A percentile compares a stretch with the other conserved stretches of the same genome.
Conservation (phyloP, 2,329 filamentous ascomycete genomes). For the Magnaporthiopsis rhizophila region DNA sequence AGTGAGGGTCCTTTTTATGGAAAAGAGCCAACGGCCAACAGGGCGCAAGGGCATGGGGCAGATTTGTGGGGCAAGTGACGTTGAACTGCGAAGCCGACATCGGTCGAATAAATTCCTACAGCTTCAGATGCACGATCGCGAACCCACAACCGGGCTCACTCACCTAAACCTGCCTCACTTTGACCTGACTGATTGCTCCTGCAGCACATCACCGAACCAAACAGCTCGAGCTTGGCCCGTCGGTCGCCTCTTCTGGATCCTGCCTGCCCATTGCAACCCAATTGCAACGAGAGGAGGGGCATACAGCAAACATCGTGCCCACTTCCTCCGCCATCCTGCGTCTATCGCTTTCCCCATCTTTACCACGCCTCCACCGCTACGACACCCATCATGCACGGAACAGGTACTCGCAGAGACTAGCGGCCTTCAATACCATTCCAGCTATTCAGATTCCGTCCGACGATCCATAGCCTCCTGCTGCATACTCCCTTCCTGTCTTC, state of each 20-base stretch:
- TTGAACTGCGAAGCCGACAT: not conserved
- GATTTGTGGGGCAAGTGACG: not conserved
- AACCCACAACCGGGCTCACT: not conserved
- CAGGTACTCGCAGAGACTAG: not conserved
- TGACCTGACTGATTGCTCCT: not conserved
- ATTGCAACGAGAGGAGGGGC: not conserved
- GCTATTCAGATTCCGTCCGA: not conserved
- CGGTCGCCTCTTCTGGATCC: not conserved
- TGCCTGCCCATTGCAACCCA: not conserved
- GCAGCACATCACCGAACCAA: not conserved
- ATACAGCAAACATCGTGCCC: not conserved
- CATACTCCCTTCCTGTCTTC: not conserved
- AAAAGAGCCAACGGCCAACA: not conserved
- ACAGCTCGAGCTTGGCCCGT: not conserved
- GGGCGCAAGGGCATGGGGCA: too few relatives aligned
- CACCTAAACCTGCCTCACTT: too few relatives aligned
- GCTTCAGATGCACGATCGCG: not conserved
- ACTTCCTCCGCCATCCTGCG: not conserved
- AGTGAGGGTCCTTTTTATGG: not conserved
- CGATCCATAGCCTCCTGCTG: not conserved
- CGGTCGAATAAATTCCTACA: not conserved
- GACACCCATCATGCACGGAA: not conserved
- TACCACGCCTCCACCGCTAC: not conserved
- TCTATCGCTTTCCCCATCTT: not conserved
- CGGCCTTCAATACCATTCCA: not conserved